Conservation (phyloP, 352 stramenopile species). For the Phytophthora kernoviae region DNA sequence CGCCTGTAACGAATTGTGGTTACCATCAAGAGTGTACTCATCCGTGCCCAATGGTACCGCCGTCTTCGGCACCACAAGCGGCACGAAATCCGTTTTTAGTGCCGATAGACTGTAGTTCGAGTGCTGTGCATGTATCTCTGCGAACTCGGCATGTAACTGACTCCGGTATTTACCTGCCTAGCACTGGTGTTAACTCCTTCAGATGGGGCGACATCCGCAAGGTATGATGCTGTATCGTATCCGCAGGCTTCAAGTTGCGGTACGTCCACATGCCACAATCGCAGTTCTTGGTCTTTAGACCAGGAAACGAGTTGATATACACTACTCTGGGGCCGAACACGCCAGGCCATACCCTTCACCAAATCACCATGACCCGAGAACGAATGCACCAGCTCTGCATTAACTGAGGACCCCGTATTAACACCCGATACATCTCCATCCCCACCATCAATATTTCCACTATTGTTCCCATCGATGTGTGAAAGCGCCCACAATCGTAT, state of each 20-base stretch:
- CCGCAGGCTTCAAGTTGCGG: constrained; percentile 68
- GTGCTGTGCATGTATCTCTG: constrained; percentile 33
- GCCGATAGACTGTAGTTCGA: constrained; percentile 73
- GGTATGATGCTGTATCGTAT: constrained; percentile 50
- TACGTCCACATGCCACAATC: constrained; percentile 71
- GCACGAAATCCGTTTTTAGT: constrained; percentile 79
- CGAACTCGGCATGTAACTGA: constrained; percentile 36
- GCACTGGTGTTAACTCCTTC: constrained; percentile 24
- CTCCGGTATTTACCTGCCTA: constrained; percentile 16
- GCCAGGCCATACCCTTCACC: constrained; percentile 73
- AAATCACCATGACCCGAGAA: constrained; percentile 68
- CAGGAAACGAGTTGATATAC: constrained; percentile 80
- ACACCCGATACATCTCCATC: constrained; percentile 14
- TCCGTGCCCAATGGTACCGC: constrained; percentile 59
- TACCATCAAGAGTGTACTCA: constrained; percentile 67
- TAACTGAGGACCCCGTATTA: constrained; percentile 25
- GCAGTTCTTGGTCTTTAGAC: constrained; percentile 81
- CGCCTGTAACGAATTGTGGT: constrained; percentile 51
- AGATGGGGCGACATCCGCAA: constrained; percentile 30
- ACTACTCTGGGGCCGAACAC: constrained; percentile 39
- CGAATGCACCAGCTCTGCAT: constrained; percentile 57
- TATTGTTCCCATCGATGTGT: constrained; percentile 29
- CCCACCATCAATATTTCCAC: constrained; percentile 13
- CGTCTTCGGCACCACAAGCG: constrained; percentile 66
- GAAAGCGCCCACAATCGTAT: constrained; percentile 73